These are phyloP conservation scores for Melanogaster broomeanus DNA, from an alignment of 768 basidiomycete species.

Conservation along the genomic window DNA sequence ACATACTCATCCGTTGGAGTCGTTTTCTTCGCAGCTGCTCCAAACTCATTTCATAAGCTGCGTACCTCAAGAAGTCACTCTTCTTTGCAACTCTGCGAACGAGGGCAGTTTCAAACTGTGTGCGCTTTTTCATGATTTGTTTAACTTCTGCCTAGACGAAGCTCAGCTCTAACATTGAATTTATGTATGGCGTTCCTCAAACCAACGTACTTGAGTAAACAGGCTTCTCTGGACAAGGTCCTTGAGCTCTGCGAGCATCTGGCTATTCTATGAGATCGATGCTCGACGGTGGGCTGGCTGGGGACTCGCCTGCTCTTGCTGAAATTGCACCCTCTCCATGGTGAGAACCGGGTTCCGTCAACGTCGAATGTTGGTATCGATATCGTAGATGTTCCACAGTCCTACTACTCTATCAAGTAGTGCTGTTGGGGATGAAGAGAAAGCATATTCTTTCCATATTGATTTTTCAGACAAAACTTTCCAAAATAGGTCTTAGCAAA, in stretches of 20 bases:
- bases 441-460: background rate
- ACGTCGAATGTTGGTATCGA: background rate
- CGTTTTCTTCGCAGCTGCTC: conserved; percentile 81
- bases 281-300: background rate
- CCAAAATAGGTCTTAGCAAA: background rate
- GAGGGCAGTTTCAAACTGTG: conserved; percentile 79
- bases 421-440: background rate
- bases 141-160: conserved; percentile 69
- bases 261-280: conserved; percentile 9
- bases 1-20: conserved; percentile 68
- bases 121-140: conserved; percentile 82
- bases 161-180: background rate
- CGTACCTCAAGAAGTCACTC: conserved; percentile 87
- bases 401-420: no score
- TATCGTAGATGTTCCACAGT: conserved; percentile 3
- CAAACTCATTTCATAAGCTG: conserved; percentile 87
- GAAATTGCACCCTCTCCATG: conserved; percentile 94
- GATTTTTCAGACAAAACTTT: background rate
- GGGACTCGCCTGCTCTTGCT: conserved; percentile 79
- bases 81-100: conserved; percentile 85
- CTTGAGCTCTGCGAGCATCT: conserved; percentile 96
- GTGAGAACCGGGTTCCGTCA: conserved; percentile 7
- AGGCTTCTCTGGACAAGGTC: conserved; percentile 84
- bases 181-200: background rate
- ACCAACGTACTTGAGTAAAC: conserved; percentile 68